Evolutionary conservation across 2,329 filamentous ascomycete genomes (phyloP).

Genomic region (Neofusicoccum ribis): DNA sequence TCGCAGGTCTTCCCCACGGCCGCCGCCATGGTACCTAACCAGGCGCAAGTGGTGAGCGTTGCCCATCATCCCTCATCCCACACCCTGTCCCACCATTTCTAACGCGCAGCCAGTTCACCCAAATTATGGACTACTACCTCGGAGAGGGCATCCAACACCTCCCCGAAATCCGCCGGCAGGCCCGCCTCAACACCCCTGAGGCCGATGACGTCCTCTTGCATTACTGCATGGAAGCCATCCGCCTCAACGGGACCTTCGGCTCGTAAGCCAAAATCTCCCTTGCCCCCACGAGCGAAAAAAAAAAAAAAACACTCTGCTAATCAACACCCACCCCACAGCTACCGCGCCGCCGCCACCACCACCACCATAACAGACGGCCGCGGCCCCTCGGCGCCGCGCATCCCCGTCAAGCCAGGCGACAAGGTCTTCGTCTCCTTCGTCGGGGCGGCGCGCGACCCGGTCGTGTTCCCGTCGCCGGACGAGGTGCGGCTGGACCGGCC

Average conservation of each 20-base stretch:
- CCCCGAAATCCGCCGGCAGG: constrained; percentile 61
- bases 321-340: constrained; percentile 27
- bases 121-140: constrained; percentile 73
- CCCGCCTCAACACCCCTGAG: constrained; percentile 56
- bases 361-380: constrained; percentile 54
- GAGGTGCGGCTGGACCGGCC: constrained; percentile 64
- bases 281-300: too few species aligned
- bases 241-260: constrained; percentile 64
- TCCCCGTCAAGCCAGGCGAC: constrained; percentile 57
- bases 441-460: constrained; percentile 35
- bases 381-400: constrained; percentile 27
- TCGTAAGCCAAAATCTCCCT: constrained; percentile 29
- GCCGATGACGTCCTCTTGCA: constrained; percentile 65
- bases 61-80: not conserved
- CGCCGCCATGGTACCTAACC: constrained; percentile 67
- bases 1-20: constrained; percentile 69
- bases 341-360: constrained; percentile 54
- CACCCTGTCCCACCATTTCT: not conserved
- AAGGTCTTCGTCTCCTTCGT: constrained; percentile 66
- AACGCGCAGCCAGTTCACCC: constrained; percentile 60
- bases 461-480: constrained; percentile 60
- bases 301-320: too few species aligned
- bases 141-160: constrained; percentile 51
- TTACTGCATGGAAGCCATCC: constrained; percentile 71
- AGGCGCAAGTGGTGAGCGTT: constrained; percentile 62